Evolutionary conservation across 768 basidiomycete genomes (phyloP), one percentile per base, ranked within the genome.

Genomic region (Austroboletus eburneus): DNA sequence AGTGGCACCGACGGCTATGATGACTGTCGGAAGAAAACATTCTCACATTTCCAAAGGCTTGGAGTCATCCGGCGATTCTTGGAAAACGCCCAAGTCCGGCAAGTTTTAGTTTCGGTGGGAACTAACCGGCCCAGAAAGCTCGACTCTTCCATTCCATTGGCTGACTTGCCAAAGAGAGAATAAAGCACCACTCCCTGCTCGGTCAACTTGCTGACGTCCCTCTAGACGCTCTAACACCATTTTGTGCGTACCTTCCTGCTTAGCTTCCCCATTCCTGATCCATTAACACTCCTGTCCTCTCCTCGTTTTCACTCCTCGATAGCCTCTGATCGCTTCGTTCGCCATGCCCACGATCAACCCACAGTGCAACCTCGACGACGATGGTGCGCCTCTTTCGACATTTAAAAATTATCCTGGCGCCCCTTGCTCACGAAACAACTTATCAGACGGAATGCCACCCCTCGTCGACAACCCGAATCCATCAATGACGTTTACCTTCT

Each of bases 401-500:
- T 36, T n/a, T 21, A 18, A 9, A 25, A 9, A 46, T 4, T 18
- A 10, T 10, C 25, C 39, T 17, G 25, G 24, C 29, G 9, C 37
- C 49, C 25, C 27, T 22, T 55, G 23, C 49, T 56, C 46, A 55
- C 45, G 44, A 30, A 39, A 17, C 24, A 17, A 29, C 49, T 37
- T 39, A 43, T 51, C 59, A 76, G 77, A 73, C 61, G 65, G 65
- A 16, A 75, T 77, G 73, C 75, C 75, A 8, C 69, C 74, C 32
- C 69, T 75, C 56, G 71, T 80, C 56, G 79, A 82, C 57, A 73
- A 74, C 58, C 76, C 75, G 49, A 69, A 66, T 55, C 69, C 74
- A 49, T 66, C 72, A 24, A 74, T 75, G 71, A 76, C 73, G 35
- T 81, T 77, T 66, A 83, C 81, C n/a, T 83, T 85, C 66, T 75